Evolutionary conservation across 768 basidiomycete species (phyloP).

Genomic region (Chalciporus chontae): DNA sequence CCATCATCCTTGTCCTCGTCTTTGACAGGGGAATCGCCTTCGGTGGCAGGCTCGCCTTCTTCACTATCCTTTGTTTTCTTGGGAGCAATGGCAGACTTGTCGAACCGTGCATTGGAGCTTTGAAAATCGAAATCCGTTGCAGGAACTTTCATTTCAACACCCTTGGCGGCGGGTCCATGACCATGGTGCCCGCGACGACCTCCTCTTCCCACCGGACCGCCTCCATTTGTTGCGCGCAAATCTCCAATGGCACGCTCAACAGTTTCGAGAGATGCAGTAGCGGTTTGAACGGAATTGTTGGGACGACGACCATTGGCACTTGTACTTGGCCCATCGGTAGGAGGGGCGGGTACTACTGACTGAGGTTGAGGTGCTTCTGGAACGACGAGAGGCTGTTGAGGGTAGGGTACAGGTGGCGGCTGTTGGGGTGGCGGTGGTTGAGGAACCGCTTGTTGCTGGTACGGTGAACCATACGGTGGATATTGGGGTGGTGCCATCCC

Average conservation of each 20-base stretch:
- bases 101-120: conserved; percentile 74
- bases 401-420: conserved; percentile 26
- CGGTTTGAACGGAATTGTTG: conserved; percentile 59
- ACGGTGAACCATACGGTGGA: conserved; percentile 29
- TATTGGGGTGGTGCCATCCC: conserved; percentile 31
- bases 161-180: conserved; percentile 28
- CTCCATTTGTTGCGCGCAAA: conserved; percentile 37
- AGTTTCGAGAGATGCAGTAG: conserved; percentile 71
- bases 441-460: conserved; percentile 29
- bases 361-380: conserved; percentile 25
- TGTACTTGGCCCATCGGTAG: conserved; percentile 23
- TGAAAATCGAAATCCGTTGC: conserved; percentile 80
- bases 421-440: conserved; percentile 31
- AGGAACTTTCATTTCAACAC: conserved; percentile 53
- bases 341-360: conserved; percentile 16
- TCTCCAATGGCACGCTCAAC: conserved; percentile 58
- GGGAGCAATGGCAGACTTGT: conserved; percentile 58
- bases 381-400: conserved; percentile 25
- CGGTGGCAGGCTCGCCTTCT: conserved; percentile 31
- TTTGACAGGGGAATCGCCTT: conserved; percentile 26
- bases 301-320: conserved; percentile 30
- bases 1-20: conserved; percentile 37
- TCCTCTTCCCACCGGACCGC: conserved; percentile 35
- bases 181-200: conserved; percentile 33
- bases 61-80: conserved; percentile 29